A percentile compares a stretch with the other conserved stretches of the same genome.
phyloP scores from a whole-genome alignment of 352 stramenopile genomes.

The Plasmopara halstedii region DNA sequence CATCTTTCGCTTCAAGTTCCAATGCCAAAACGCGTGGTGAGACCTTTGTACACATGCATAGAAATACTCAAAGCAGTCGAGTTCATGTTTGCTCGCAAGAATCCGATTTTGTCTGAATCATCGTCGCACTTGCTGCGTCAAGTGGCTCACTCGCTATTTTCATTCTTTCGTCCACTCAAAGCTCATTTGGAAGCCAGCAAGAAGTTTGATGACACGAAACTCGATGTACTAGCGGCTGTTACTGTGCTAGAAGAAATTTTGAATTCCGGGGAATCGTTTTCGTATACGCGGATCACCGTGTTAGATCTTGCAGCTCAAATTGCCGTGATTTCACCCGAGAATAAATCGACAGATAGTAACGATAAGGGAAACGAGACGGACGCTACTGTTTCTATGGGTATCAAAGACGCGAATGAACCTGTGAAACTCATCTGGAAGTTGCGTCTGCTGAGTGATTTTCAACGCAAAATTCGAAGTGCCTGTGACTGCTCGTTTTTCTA shows the following conservation, averaged over 20 bases:
- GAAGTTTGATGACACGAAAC: conserved; percentile 81
- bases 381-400: conserved; percentile 24
- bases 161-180: conserved; percentile 77
- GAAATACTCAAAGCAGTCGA: conserved; percentile 90
- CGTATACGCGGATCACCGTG: conserved; percentile 77
- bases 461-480: conserved; percentile 72
- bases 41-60: conserved; percentile 84
- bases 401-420: conserved; percentile 64
- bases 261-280: conserved; percentile 74
- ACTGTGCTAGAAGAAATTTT: conserved; percentile 83
- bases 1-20: conserved; percentile 83
- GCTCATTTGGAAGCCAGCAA: conserved; percentile 78
- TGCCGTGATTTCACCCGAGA: conserved; percentile 61
- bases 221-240: conserved; percentile 76
- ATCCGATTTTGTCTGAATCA: conserved; percentile 70
- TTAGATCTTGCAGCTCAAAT: conserved; percentile 76
- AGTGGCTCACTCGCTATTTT: conserved; percentile 72
- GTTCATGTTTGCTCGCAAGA: conserved; percentile 88
- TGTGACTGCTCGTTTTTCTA: conserved; percentile 93
- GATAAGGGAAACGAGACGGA: conserved; percentile 40
- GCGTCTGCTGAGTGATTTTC: conserved; percentile 81
- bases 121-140: conserved; percentile 67
- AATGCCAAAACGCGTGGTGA: conserved; percentile 79
- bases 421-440: conserved; percentile 84
- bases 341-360: conserved; percentile 12